Evolutionary conservation across 75 land plant genomes (phyloP).

Genomic region (Chamaecyparis obtusa): DNA sequence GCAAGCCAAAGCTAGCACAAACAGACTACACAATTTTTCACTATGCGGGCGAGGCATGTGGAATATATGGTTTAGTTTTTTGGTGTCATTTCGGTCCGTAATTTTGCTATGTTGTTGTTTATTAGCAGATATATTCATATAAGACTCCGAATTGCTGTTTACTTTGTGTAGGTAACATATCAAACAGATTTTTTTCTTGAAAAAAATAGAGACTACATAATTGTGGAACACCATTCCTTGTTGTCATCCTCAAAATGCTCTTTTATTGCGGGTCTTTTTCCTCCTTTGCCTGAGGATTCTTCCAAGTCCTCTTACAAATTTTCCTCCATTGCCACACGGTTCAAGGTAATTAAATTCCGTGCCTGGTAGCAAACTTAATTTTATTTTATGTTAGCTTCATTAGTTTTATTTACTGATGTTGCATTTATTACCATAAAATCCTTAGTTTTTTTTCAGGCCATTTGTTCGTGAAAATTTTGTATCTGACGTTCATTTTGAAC

Average conservation of each 20-base stretch:
- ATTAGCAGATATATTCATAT: background rate
- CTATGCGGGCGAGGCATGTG: slow-evolving; percentile 94
- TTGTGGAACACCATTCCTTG: slow-evolving; percentile 89
- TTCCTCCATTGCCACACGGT: slow-evolving; percentile 86
- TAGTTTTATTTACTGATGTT: background rate
- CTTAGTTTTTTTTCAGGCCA: background rate
- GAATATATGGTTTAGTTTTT: background rate
- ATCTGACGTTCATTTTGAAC: background rate
- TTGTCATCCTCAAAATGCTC: slow-evolving; percentile 83
- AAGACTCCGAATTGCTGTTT: background rate
- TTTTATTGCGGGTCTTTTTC: slow-evolving; percentile 82
- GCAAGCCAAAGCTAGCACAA: slow-evolving; percentile 77
- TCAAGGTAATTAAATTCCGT: slow-evolving; percentile 60
- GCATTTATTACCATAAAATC: background rate
- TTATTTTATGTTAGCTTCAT: background rate
- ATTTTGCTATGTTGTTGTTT: background rate
- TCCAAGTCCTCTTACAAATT: slow-evolving; percentile 91
- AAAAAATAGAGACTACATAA: slow-evolving; percentile 94
- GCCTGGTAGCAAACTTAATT: background rate
- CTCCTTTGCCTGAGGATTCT: slow-evolving; percentile 65
- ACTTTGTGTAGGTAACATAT: slow-evolving; percentile 78
- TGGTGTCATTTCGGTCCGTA: background rate
- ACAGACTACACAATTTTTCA: slow-evolving; percentile 91
- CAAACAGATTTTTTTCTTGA: slow-evolving; percentile 93
- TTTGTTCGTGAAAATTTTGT: background rate